A percentile compares a stretch with the other conserved stretches of the same genome.
These are phyloP conservation scores for Abrus precatorius DNA, from an alignment of 306 rosid species.

Conservation along the genomic window DNA sequence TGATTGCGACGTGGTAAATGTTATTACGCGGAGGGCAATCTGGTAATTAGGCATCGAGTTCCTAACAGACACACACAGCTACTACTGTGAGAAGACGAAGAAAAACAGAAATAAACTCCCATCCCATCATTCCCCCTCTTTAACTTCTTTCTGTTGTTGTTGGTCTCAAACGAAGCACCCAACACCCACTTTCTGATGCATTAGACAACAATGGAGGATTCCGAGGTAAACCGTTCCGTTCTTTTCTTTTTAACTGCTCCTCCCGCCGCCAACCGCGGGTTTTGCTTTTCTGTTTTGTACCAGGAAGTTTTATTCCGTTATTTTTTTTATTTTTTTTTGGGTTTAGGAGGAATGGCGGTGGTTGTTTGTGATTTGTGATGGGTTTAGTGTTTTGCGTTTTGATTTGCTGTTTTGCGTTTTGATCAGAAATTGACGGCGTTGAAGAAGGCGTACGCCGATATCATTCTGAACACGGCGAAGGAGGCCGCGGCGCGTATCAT, in stretches of 20 bases:
- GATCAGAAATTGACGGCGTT: constrained; percentile 81
- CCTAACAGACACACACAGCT: constrained; percentile 77
- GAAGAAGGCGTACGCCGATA: constrained; percentile 89
- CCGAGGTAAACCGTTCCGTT: constrained; percentile 56
- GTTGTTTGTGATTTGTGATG: constrained; percentile 33
- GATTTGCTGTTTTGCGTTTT: constrained; percentile 33
- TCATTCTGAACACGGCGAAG: constrained; percentile 82
- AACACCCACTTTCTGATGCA: constrained; percentile 40
- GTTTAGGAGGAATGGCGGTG: constrained; percentile 29
- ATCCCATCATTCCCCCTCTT: constrained; percentile 32
- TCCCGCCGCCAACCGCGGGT: constrained; percentile 39
- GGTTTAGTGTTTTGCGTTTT: constrained; percentile 43
- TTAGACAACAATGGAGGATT: constrained; percentile 60
- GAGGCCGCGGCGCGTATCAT: constrained; percentile 84
- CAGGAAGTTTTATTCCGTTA: not conserved
- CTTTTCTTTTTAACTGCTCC: constrained; percentile 39
- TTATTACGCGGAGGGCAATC: constrained; percentile 51
- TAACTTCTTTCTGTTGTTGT: constrained; percentile 25
- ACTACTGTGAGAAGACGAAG: constrained; percentile 39
- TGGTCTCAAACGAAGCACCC: constrained; percentile 38
- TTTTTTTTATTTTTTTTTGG: not conserved
- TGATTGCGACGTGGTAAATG: constrained; percentile 53
- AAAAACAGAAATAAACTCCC: constrained; percentile 66
- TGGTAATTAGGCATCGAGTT: constrained; percentile 58
- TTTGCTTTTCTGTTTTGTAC: not conserved